Percentiles rank a stretch among this genome's conserved stretches.
Evolutionary conservation across 2,329 filamentous ascomycete species (phyloP).

Genomic region (Phaeosphaeriaceae sp.): DNA sequence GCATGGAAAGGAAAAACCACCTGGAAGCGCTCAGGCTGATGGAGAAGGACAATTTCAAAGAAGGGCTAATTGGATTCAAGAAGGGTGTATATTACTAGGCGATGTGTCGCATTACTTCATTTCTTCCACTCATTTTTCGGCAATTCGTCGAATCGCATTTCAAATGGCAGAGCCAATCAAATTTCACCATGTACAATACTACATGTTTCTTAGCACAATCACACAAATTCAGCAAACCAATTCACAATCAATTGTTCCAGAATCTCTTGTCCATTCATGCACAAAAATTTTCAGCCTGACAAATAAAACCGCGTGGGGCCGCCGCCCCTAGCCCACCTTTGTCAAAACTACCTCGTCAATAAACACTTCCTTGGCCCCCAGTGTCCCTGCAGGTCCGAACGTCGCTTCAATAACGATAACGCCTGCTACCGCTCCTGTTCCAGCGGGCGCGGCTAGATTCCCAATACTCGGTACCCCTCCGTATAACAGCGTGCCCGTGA

Average conservation of each 20-base stretch:
- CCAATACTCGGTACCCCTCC: neutral
- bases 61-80: slow-evolving; percentile 42
- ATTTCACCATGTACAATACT: neutral
- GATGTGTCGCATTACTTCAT: neutral
- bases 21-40: slow-evolving; percentile 27
- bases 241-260: too few species aligned
- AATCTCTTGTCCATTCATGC: neutral
- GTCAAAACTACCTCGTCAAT: slow-evolving; percentile 3
- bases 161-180: neutral
- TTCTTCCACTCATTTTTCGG: neutral
- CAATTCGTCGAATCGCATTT: neutral
- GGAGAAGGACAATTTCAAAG: slow-evolving; percentile 32
- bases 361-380: slow-evolving; percentile 2
- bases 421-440: neutral
- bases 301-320: too few species aligned
- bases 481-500: neutral
- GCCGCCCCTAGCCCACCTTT: neutral
- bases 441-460: neutral
- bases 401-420: slow-evolving; percentile 1
- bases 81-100: slow-evolving; percentile 37
- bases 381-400: neutral
- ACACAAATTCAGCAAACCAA: too few species aligned
- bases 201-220: neutral
- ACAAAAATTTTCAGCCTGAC: neutral
- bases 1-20: slow-evolving; percentile 26